These are phyloP conservation scores for Thuidium tamariscinum DNA, from an alignment of 225 moss, liverwort and hornwort species.

Conservation along the genomic window DNA sequence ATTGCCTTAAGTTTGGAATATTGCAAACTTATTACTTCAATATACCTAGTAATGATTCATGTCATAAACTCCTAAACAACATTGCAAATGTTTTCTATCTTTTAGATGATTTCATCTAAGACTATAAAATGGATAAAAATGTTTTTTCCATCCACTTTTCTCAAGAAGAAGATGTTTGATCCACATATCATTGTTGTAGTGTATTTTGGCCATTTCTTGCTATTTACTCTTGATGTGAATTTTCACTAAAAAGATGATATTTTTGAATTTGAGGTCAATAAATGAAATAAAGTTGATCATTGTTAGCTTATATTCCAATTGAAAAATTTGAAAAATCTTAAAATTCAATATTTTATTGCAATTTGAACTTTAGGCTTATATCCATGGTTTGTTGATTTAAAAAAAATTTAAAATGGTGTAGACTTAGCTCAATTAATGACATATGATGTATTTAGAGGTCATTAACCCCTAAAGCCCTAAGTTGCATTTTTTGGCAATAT, in stretches of 20 bases:
- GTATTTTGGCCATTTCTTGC: background rate
- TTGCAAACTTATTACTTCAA: background rate
- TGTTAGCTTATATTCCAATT: rapidly evolving
- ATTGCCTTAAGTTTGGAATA: background rate
- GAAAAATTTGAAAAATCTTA: background rate
- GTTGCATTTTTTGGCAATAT: too few relatives aligned
- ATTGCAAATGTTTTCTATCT: too few relatives aligned
- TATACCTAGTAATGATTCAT: background rate
- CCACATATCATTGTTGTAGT: background rate
- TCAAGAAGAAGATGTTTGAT: background rate
- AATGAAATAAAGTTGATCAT: background rate
- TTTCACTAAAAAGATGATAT: background rate
- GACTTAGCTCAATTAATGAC: background rate
- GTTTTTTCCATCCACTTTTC: rapidly evolving
- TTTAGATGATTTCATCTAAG: background rate
- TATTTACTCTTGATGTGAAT: background rate
- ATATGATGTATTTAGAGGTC: too few relatives aligned
- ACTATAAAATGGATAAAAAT: background rate
- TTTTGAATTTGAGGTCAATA: background rate
- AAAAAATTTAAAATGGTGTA: too few relatives aligned
- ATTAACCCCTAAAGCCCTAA: background rate
- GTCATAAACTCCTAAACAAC: too few relatives aligned
- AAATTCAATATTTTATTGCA: background rate
- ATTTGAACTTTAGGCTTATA: too few relatives aligned
- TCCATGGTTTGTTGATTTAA: background rate